Percentiles rank a stretch among this genome's conserved stretches.
Conservation (phyloP, 2,329 filamentous ascomycete species). For the Claviceps purpurea region DNA sequence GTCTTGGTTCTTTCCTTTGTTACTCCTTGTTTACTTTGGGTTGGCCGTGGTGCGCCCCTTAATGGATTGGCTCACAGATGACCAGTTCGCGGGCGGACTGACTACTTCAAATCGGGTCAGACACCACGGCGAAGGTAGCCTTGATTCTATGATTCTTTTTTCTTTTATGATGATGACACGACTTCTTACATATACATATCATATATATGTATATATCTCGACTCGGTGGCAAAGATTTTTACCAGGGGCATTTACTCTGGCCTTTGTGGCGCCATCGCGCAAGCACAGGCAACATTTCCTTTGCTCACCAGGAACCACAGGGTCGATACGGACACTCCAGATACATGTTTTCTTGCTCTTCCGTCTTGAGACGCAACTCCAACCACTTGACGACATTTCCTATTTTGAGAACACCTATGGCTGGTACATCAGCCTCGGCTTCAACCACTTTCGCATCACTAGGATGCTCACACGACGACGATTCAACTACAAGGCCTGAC, state of each 20-base stretch:
- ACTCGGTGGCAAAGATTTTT: not conserved
- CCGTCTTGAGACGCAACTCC: not conserved
- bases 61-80: slow-evolving; percentile 3
- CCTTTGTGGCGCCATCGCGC: not conserved
- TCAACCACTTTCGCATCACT: not conserved
- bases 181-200: not conserved
- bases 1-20: not conserved
- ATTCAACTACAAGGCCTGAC: not conserved
- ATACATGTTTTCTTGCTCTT: not conserved
- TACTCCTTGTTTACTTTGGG: not conserved
- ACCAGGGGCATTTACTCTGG: not conserved
- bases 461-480: not conserved
- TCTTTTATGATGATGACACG: slow-evolving; percentile 21
- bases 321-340: not conserved
- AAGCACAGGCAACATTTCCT: not conserved
- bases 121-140: slow-evolving; percentile 19
- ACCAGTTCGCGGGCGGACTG: slow-evolving; percentile 6
- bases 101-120: slow-evolving; percentile 15
- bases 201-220: slow-evolving; percentile 4
- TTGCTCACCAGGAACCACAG: too few species aligned
- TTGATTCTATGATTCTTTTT: slow-evolving; percentile 12
- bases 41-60: not conserved
- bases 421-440: not conserved
- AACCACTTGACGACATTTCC: not conserved
- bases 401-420: not conserved